Conservation (phyloP, 139 green algal genomes). For the Raphidocelis subcapitata region DNA sequence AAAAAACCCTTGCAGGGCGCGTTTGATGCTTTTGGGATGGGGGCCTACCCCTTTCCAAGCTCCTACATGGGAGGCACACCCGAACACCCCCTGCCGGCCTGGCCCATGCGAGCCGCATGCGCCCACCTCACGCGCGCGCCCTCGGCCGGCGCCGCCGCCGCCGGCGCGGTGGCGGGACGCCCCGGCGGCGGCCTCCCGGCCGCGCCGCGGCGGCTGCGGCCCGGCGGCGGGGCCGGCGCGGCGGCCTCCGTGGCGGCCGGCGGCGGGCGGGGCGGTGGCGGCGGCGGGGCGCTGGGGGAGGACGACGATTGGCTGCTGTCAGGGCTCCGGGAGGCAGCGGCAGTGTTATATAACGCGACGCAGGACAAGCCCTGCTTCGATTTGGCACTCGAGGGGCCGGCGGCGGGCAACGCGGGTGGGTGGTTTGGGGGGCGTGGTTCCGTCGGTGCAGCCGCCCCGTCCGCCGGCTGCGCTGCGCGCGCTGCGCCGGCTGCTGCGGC, state of each 20-base stretch:
- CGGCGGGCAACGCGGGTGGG: slow-evolving; percentile 29
- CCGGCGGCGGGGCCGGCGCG: no score
- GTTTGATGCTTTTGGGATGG: slow-evolving; percentile 80
- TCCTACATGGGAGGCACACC: slow-evolving; percentile 49
- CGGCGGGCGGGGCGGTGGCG: no score
- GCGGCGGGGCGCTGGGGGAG: not conserved
- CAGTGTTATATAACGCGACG: slow-evolving; percentile 60
- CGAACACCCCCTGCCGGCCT: slow-evolving; percentile 52
- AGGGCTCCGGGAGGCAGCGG: slow-evolving; percentile 34
- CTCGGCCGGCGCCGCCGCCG: no score
- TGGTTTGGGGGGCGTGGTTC: not conserved
- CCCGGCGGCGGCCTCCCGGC: no score
- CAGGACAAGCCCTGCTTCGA: slow-evolving; percentile 41
- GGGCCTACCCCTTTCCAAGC: slow-evolving; percentile 63
- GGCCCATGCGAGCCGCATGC: slow-evolving; percentile 67
- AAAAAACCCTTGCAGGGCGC: no score
- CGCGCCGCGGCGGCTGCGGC: no score
- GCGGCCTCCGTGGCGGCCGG: no score
- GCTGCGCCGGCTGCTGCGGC: not conserved
- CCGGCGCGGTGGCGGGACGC: no score
- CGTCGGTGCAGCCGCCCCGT: not conserved
- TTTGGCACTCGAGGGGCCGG: slow-evolving; percentile 27
- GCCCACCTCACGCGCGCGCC: slow-evolving; percentile 19
- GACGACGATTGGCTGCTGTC: slow-evolving; percentile 24
- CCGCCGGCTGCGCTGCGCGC: not conserved